A percentile compares a stretch with the other conserved stretches of the same genome.
These are phyloP conservation scores for Pelagophyceae sp. DNA, from an alignment of 352 stramenopile genomes.

Conservation along the genomic window DNA sequence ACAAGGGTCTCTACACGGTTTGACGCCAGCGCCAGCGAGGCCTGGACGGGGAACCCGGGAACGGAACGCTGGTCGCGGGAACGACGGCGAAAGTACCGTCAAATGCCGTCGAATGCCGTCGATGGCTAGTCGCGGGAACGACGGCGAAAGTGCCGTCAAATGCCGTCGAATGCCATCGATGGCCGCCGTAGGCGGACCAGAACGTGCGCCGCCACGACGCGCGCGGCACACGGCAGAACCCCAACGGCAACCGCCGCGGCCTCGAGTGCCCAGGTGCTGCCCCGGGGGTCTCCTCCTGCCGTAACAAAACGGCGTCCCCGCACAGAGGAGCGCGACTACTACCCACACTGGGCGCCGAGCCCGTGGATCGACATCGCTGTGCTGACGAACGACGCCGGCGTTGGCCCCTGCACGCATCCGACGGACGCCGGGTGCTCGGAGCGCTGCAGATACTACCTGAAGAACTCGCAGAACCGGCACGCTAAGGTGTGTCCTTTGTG, in stretches of 20 bases:
- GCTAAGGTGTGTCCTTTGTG: too few species aligned
- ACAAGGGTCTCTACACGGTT: conserved; percentile 43
- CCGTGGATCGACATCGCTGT: conserved; percentile 44
- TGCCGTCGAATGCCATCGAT: too few species aligned
- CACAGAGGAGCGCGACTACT: conserved; percentile 46
- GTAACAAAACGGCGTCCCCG: too few species aligned
- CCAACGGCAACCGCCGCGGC: conserved; percentile 38
- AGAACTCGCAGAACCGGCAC: conserved; percentile 34
- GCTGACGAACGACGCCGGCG: conserved; percentile 30
- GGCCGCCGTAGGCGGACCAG: too few species aligned
- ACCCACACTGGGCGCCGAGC: conserved; percentile 39
- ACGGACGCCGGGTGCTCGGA: background rate
- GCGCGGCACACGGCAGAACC: conserved; percentile 39
- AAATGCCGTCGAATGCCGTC: too few species aligned
- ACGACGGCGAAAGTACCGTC: too few species aligned
- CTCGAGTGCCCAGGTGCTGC: conserved; percentile 44
- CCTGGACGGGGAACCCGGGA: too few species aligned
- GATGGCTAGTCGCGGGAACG: too few species aligned
- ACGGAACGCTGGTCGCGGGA: too few species aligned
- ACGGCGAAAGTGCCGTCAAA: too few species aligned
- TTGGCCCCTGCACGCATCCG: conserved; percentile 16
- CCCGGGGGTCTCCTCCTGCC: too few species aligned
- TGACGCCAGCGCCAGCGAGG: too few species aligned
- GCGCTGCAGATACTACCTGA: conserved; percentile 31
- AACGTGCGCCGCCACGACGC: conserved; percentile 29